These are phyloP conservation scores for Cruciata laevipes DNA, from an alignment of 257 asterid genomes.

Conservation along the genomic window DNA sequence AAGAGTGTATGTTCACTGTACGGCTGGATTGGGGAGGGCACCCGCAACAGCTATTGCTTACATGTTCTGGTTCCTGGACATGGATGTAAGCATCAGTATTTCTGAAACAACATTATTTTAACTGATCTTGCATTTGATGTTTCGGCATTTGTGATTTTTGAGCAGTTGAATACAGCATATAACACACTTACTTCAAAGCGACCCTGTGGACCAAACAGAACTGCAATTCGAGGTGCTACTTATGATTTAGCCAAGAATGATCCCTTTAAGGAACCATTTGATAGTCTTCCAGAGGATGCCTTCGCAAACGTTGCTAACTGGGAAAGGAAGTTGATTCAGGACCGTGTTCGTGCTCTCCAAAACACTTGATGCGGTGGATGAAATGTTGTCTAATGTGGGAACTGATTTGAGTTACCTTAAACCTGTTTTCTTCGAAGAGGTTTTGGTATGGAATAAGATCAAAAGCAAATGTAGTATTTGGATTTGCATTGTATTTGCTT, in stretches of 20 bases:
- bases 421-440: neutral
- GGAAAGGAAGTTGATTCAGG: slow-evolving; percentile 78
- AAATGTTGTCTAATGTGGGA: neutral
- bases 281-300: slow-evolving; percentile 60
- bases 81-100: slow-evolving; percentile 43
- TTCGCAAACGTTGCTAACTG: slow-evolving; percentile 66
- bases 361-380: slow-evolving; percentile 20
- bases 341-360: slow-evolving; percentile 60
- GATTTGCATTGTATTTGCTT: neutral
- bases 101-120: neutral
- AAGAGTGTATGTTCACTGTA: slow-evolving; percentile 77
- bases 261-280: slow-evolving; percentile 77
- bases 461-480: neutral
- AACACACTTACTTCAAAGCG: slow-evolving; percentile 59
- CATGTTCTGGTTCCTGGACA: slow-evolving; percentile 81
- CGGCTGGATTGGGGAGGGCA: slow-evolving; percentile 96
- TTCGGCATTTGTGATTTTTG: slow-evolving; percentile 9
- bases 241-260: slow-evolving; percentile 77
- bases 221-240: slow-evolving; percentile 80
- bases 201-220: slow-evolving; percentile 82
- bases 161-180: slow-evolving; percentile 67
- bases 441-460: neutral
- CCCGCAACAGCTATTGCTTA: slow-evolving; percentile 94
- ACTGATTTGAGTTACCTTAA: neutral
- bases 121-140: neutral